Percentiles rank a stretch among this genome's conserved stretches.
Evolutionary conservation across 2,329 filamentous ascomycete genomes (phyloP).

Genomic region (Nigrospora oryzae): DNA sequence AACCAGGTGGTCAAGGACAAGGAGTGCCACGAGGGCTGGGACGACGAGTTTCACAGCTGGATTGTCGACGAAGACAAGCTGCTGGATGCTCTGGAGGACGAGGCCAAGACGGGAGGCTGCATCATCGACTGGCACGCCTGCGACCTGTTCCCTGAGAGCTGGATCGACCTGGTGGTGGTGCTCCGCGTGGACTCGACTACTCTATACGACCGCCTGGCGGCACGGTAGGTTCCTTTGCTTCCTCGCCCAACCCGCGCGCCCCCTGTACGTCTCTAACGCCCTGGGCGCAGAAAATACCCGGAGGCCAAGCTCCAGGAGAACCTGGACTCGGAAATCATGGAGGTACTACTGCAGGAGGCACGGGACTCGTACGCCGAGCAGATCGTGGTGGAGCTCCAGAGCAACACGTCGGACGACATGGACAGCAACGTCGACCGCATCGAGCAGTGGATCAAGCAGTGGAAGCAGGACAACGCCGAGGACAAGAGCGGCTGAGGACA

Average conservation of each 20-base stretch:
- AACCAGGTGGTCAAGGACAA: conserved; percentile 89
- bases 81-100: conserved; percentile 80
- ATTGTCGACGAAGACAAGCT: conserved; percentile 97
- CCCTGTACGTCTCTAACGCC: background rate
- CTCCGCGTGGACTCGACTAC: conserved; percentile 71
- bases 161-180: conserved; percentile 93
- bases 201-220: conserved; percentile 75
- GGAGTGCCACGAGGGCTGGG: conserved; percentile 79
- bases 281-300: conserved; percentile 57
- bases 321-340: conserved; percentile 94
- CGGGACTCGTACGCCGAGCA: conserved; percentile 77
- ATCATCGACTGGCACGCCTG: conserved; percentile 98
- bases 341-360: conserved; percentile 85
- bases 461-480: conserved; percentile 60
- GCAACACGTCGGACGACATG: conserved; percentile 75
- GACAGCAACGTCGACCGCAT: conserved; percentile 83
- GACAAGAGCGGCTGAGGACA: conserved; percentile 9
- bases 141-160: conserved; percentile 85
- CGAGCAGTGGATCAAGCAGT: conserved; percentile 71
- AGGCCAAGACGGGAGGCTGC: conserved; percentile 69
- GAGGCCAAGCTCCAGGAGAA: conserved; percentile 92
- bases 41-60: conserved; percentile 78
- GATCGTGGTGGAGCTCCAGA: conserved; percentile 81
- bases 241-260: background rate
- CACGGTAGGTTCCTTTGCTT: conserved; percentile 42